Base-by-base conservation (phyloP, 805 yeast genomes). In the Pichia pseudocactophila region DNA sequence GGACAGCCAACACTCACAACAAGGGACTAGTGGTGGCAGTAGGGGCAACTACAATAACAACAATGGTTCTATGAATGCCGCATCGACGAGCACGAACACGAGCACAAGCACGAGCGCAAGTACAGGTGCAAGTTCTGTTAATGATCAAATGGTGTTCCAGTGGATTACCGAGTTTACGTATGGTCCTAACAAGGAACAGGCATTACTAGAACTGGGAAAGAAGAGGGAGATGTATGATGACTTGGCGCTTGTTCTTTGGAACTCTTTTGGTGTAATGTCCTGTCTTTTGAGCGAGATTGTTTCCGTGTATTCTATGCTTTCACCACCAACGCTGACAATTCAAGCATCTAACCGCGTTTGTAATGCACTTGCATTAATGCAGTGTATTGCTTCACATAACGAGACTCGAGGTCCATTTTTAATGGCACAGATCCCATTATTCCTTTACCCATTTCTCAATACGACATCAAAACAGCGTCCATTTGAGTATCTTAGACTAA, bases 261-360 rank as follows among this genome's bases (percentile, higher is more conserved):
- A 90, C 54, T 85, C 96, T 4, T 89, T 83, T 63, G 98, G 97
- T 26, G 97, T 90, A 11, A 88, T 92, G 94, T 81, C 97, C 2
- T 82, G 88, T 17, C 66, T 90, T 31, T 63, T 90, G 45, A 94
- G 86, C 59, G 98, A 90, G 58, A 88, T 90, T 41, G 80, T 88
- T 31, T 73, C 85, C 3, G 96, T 90, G 6, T 90, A 90, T 60
- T 96, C 98, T 11, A 71, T 81, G 55, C 69, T 90, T 45, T 81
- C 85, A 30, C 97, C 97, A 12, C 95, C 95, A 26, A 78, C 75
- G 34, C 70, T 92, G 45, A 79, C 88, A 4, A 85, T 94, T 13
- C 74, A 86, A n/a, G 80, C 87, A 15, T 82, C 95, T 4, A 90
- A 89, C 60, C 71, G 97, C 42, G 97, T 90, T 9, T 90, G 97